Conservation (phyloP, 2,329 filamentous ascomycete species). For the Paraconiothyrium sp. region DNA sequence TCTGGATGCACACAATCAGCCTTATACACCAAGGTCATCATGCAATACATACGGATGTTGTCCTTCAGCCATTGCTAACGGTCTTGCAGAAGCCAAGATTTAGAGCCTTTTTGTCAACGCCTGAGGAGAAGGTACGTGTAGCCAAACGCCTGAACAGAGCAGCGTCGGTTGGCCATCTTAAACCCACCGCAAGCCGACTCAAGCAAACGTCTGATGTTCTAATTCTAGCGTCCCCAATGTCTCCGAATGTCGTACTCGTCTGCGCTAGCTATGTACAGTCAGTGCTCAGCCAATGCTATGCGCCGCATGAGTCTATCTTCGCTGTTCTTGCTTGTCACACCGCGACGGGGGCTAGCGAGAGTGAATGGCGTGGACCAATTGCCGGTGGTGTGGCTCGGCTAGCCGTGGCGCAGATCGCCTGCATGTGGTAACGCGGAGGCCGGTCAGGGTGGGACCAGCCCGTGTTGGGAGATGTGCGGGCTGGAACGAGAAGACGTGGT, state of each 20-base stretch:
- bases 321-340: constrained; percentile 6
- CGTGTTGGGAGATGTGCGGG: constrained; percentile 13
- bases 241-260: constrained; percentile 14
- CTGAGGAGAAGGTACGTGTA: neutral
- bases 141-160: neutral
- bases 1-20: neutral
- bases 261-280: neutral
- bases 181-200: constrained; percentile 2
- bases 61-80: constrained; percentile 5
- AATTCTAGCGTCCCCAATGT: constrained; percentile 6
- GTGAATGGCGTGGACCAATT: constrained; percentile 5
- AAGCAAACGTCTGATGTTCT: neutral
- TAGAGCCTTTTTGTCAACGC: neutral
- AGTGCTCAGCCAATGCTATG: constrained; percentile 5
- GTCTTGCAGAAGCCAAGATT: neutral
- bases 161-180: constrained; percentile 3
- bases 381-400: neutral
- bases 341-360: constrained; percentile 7
- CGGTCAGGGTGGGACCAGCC: constrained; percentile 9
- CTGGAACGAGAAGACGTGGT: constrained; percentile 12
- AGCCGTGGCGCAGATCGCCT: constrained; percentile 6
- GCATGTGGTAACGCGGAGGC: neutral
- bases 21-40: neutral
- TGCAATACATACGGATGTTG: neutral
- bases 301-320: neutral